Percentiles rank a stretch among this genome's conserved stretches.
Evolutionary conservation across 352 stramenopile genomes (phyloP).

Genomic region (Phytophthora citrophthora): DNA sequence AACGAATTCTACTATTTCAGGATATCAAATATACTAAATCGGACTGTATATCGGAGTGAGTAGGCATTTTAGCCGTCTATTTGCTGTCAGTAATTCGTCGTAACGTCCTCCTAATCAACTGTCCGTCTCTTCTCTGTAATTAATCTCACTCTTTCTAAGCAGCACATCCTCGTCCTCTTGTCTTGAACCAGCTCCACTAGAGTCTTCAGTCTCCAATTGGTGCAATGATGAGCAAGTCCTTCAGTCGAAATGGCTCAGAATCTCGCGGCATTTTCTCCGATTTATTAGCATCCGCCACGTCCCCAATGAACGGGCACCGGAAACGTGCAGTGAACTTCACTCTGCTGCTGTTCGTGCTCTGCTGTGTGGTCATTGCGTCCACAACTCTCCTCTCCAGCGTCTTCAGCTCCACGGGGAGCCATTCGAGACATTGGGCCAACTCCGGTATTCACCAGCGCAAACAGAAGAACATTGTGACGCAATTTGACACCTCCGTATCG

Average conservation of each 20-base stretch:
- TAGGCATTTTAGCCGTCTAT: too few relatives aligned
- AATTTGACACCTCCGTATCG: slow-evolving; percentile 28
- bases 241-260: slow-evolving; percentile 1
- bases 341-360: slow-evolving; percentile 11
- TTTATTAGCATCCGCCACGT: not conserved
- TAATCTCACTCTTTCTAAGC: not conserved
- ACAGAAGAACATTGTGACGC: slow-evolving; percentile 4
- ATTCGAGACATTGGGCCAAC: slow-evolving; percentile 12
- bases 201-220: slow-evolving; percentile 1
- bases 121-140: not conserved
- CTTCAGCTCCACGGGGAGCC: slow-evolving; percentile 8
- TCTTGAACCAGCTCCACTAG: not conserved
- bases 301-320: not conserved
- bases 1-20: too few relatives aligned
- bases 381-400: slow-evolving; percentile 16
- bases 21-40: slow-evolving; percentile 5
- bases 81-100: not conserved
- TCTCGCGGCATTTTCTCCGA: not conserved
- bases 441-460: slow-evolving; percentile 21
- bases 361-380: slow-evolving; percentile 13
- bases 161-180: too few relatives aligned
- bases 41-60: slow-evolving; percentile 4
- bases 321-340: not conserved
- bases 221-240: slow-evolving; percentile 7
- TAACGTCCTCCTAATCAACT: not conserved